Base-by-base conservation (phyloP, 2,329 filamentous ascomycete genomes). In the Beauveria varroae region DNA sequence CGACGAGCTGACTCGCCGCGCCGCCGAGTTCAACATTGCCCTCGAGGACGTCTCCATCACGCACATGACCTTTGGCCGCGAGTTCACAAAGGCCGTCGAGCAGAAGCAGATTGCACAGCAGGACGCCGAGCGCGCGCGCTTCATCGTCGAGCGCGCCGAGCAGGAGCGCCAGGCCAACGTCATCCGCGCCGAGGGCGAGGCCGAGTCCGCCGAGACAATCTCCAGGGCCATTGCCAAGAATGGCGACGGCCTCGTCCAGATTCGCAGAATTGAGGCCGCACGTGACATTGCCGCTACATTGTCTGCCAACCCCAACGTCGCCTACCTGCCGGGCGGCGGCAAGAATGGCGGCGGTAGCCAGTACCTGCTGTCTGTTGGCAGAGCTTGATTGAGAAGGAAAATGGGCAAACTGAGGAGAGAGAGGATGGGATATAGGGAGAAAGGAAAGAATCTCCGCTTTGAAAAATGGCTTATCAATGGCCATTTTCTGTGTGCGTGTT, bases 81-180 rank as follows among this genome's bases (percentile, higher is more conserved):
- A 99, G 78, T 99, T 99, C 83, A 99, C 95, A 64, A 90, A 91
- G 77, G 95, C 95, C 66, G 95, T 99, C 71, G 95, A 99, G 81
- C 95, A 99, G 86, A 99, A 99, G 87, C 95, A 99, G 83, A 99
- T 99, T 75, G 95, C 95, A 61, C 95, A 99, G 80, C 95, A 99
- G 79, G 95, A 99, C 73, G 95, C 95, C 65, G 95, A 99, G 83
- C 86, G 95, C 67, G 95, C 95, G 54, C 86, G 95, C 67, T 99
- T 99, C 81, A 96, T 99, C 68, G 95, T 99, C 74, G 95, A 99
- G 84, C 91, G 91, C 76, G 95, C 95, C 64, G 95, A 99, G 84
- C 95, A 99, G 81, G 95, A 99, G 81, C 85, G 95, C 70, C 95
- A 99, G 80, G 95, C 95, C 69, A 98, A 95, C 79, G 95, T 99